Conservation (phyloP, 257 asterid genomes). For the Gardenia jasminoides region DNA sequence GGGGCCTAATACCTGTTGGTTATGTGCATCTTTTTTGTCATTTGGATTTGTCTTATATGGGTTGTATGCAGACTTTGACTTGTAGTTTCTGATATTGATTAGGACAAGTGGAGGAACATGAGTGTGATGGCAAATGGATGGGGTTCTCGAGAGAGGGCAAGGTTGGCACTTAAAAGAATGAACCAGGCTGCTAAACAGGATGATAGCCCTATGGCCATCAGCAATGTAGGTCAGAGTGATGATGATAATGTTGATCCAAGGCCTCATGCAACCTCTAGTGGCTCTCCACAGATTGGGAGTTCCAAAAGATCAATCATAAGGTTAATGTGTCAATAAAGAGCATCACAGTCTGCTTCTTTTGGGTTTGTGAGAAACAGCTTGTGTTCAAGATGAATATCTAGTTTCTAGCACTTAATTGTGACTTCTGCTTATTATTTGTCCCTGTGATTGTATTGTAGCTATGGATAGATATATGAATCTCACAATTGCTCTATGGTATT, state of each 20-base stretch:
- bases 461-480: neutral
- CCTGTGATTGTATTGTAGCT: neutral
- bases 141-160: constrained; percentile 87
- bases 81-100: constrained; percentile 29
- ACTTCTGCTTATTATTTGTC: too few relatives aligned
- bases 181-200: constrained; percentile 59
- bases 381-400: neutral
- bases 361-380: constrained; percentile 2
- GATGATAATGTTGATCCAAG: constrained; percentile 62
- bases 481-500: neutral
- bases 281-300: constrained; percentile 65
- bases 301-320: constrained; percentile 84
- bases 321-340: constrained; percentile 33
- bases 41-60: neutral
- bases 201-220: constrained; percentile 52
- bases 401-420: neutral
- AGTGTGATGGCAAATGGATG: constrained; percentile 94
- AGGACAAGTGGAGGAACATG: constrained; percentile 99
- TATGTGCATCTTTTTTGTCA: neutral
- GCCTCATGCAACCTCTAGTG: constrained; percentile 59
- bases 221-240: constrained; percentile 54
- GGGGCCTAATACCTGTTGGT: constrained; percentile 6
- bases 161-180: constrained; percentile 65
- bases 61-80: constrained; percentile 8
- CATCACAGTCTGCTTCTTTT: neutral